Evolutionary conservation across 495 filamentous ascomycete genomes (phyloP), one percentile per base, ranked within the genome.

Genomic region (Podospora pseudopauciseta): DNA sequence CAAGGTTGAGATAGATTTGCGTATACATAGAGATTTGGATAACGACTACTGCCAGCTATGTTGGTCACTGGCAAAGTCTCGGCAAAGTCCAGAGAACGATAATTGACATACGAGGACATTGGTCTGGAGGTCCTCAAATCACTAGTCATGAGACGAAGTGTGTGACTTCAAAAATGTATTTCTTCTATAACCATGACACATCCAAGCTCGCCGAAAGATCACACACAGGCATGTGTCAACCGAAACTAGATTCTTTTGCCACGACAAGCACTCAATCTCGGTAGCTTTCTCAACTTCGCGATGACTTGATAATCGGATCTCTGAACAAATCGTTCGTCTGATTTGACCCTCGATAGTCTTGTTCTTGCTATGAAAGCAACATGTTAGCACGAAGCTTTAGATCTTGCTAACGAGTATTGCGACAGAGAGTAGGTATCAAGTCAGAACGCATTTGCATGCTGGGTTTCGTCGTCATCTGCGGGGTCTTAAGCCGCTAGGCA

Each of bases 401-500:
- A 23, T 62, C 18, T 28, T 64, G 39, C 39, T 27, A 67, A 64
- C 61, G 49, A 64, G 13, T 39, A 27, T 19, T 58, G n/a, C 55
- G 23, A 26, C 58, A 16, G 20, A 16, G 11, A 1, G 28, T 23
- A 19, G 16, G 9, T 20, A 16, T 16, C 9, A 65, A 76, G 83
- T 96, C 93, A 96, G 93, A 92, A 80, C 89, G 91, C 92, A 89
- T 87, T 64, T 85, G 81, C 81, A 90, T 91, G 82, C 82, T 83
- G 85, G 86, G 81, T 78, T 81, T 82, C 86, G 85, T 95, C 93
- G 86, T 94, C 94, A 88, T 88, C 76, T 85, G 84, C 90, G 91
- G 90, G 91, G 95, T 92, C 96, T 96, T 92, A 92, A 86, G 89
- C 93, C 89, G 90, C 91, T 97, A 90, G 88, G 94, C 86, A 97